Base-by-base conservation (phyloP, 2,329 filamentous ascomycete species). In the Seiridium cupressi region DNA sequence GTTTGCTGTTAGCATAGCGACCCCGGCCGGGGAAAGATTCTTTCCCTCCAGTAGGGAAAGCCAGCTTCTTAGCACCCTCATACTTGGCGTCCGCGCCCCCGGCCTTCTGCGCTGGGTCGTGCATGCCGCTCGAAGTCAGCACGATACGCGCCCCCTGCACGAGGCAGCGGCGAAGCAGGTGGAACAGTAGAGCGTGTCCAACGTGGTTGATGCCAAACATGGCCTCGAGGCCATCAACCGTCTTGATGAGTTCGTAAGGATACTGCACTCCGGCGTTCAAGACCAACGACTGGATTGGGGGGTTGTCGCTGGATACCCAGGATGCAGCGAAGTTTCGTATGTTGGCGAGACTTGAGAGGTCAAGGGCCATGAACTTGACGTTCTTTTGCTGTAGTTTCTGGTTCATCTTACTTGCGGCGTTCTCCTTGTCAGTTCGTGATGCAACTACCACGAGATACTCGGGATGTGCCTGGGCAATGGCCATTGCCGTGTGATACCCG, bases 151-250 rank as follows among this genome's bases (percentile, higher is more conserved):
- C 76, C 4, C 75, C 68, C 0, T 65, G 54, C 3, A 75, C 74
- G 5, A 81, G 68, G 48, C 71, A 55, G 0, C 78, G 75, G 3
- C 68, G 69, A 3, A 85, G 72, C 3, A 83, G 74, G 58, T 79
- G 77, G 65, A 81, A 80, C 0, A 84, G 74, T 2, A 83, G 68
- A 11, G 80, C 76, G 63, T 84, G 79, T 4, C 81, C 81, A 47
- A 83, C 73, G 62, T 84, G 79, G 59, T 76, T 80, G 62, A 82
- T 72, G 4, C 72, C 79, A 63, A 85, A 85, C 5, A 77, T 79
- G 38, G 67, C 64, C 64, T 84, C 82, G 46, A 82, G 66, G 6
- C 77, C 77, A 26, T 83, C 77, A 0, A 56, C 61, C 0, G 76
- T 77, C 53, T 74, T 72, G 0, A 64, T 35, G 1, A 79, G 55